Evolutionary conservation across 352 stramenopile species (phyloP), one percentile per base, ranked within the genome.

Genomic region (Globisporangium parvum): DNA sequence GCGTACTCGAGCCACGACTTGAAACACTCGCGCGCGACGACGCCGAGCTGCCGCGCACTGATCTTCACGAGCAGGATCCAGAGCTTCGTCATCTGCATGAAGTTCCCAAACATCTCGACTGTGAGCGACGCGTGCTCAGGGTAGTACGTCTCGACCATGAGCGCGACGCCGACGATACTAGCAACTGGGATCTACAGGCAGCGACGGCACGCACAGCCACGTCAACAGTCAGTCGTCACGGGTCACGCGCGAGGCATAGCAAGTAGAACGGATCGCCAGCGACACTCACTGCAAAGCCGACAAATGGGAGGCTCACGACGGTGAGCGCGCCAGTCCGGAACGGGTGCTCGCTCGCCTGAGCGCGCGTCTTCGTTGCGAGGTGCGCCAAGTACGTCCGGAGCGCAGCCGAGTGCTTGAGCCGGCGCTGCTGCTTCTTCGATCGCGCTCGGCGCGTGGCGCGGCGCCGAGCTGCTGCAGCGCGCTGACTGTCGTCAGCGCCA

Each of bases 51-150:
- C 14, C 80, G 76, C 18, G 75, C 76, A 60, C 70, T 77, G 63
- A 93, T 89, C 59, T 90, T 89, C 42, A 91, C 57, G 26, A 93
- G 58, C 20, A 93, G 65, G 26, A 89, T 66, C 78, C 76, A 93
- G 31, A 93, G 60, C 48, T 85, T 90, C 31, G 75, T 85, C 81
- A 91, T 91, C 69, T 93, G 78, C 20, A 89, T 69, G 53, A 89
- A 91, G 60, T 91, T 90, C 18, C 64, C 69, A 26, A 70, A 69
- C 33, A 93, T 69, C 54, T 91, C 83, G 21, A 91, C 50, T 3
- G 76, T 81, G 55, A 93, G 49, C 47, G 66, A 73, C 31, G 78
- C 71, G 58, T 88, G 77, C 52, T 93, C 80, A 0, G 83, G 83
- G 42, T 87, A 93, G 62, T 88, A 87, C 55, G 83, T 88, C 61